Evolutionary conservation across 345 rosid species (phyloP).

Genomic region (Melastoma malabathricum): DNA sequence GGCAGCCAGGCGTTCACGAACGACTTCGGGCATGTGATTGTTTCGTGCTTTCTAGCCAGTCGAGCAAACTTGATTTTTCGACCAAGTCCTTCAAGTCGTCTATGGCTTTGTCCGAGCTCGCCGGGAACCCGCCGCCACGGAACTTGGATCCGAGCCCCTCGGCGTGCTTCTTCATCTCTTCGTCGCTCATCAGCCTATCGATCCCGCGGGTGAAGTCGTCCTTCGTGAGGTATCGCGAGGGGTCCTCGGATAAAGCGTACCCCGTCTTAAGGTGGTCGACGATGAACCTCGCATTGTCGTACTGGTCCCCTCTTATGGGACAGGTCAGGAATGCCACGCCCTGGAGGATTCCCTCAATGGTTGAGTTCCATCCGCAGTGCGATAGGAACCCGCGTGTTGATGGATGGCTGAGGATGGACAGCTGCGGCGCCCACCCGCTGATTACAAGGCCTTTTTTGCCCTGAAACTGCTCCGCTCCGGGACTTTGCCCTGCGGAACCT

Average conservation of each 20-base stretch:
- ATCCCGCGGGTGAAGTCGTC: constrained; percentile 14
- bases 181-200: constrained; percentile 18
- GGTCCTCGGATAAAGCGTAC: constrained; percentile 7
- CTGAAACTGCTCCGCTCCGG: constrained; percentile 9
- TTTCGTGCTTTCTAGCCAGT: too few relatives aligned
- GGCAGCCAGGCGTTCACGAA: too few relatives aligned
- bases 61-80: too few relatives aligned
- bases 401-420: constrained; percentile 23
- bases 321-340: constrained; percentile 21
- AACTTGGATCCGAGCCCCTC: constrained; percentile 7
- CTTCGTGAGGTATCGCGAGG: constrained; percentile 7
- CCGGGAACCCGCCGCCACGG: constrained; percentile 15
- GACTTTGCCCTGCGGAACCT: not conserved
- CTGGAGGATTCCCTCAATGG: constrained; percentile 17
- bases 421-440: constrained; percentile 33
- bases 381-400: constrained; percentile 29
- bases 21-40: too few relatives aligned
- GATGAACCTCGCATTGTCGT: constrained; percentile 19
- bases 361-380: constrained; percentile 39
- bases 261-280: constrained; percentile 13
- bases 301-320: constrained; percentile 30
- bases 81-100: constrained; percentile 1
- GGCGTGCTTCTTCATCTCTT: constrained; percentile 11
- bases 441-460: constrained; percentile 21
- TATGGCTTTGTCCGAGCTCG: constrained; percentile 16